These are phyloP conservation scores for Ilex asprella DNA, from an alignment of 257 asterid species.

Conservation along the genomic window DNA sequence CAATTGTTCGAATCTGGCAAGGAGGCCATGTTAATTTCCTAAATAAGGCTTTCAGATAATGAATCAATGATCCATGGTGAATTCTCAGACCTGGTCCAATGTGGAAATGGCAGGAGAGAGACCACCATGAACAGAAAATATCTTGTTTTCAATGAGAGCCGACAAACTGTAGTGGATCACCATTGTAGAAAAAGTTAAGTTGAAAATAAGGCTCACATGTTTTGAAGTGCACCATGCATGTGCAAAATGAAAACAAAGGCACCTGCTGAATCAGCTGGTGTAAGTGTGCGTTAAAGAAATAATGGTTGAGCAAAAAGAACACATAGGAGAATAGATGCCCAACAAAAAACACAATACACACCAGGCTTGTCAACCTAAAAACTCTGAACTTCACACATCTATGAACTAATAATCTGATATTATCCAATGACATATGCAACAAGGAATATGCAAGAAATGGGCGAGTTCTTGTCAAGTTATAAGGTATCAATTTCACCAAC, in stretches of 20 bases:
- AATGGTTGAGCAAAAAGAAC: background rate
- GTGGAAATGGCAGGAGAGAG: conserved; percentile 86
- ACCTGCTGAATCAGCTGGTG: background rate
- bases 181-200: conserved; percentile 9
- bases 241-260: background rate
- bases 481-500: background rate
- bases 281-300: background rate
- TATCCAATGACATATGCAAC: background rate
- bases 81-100: conserved; percentile 69
- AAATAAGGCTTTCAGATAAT: background rate
- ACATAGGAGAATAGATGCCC: too few relatives aligned
- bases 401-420: background rate
- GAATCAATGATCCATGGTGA: conserved; percentile 10
- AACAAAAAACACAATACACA: background rate
- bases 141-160: conserved; percentile 88
- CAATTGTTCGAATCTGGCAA: conserved; percentile 78
- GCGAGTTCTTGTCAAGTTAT: background rate
- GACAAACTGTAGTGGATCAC: conserved; percentile 61
- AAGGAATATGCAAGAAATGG: background rate
- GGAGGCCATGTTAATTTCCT: conserved; percentile 12
- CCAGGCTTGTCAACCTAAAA: background rate
- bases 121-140: conserved; percentile 97
- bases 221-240: background rate
- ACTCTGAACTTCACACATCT: background rate
- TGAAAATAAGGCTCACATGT: background rate